A percentile compares a stretch with the other conserved stretches of the same genome.
Conservation (phyloP, 2,329 filamentous ascomycete species). For the Fusarium sp. region DNA sequence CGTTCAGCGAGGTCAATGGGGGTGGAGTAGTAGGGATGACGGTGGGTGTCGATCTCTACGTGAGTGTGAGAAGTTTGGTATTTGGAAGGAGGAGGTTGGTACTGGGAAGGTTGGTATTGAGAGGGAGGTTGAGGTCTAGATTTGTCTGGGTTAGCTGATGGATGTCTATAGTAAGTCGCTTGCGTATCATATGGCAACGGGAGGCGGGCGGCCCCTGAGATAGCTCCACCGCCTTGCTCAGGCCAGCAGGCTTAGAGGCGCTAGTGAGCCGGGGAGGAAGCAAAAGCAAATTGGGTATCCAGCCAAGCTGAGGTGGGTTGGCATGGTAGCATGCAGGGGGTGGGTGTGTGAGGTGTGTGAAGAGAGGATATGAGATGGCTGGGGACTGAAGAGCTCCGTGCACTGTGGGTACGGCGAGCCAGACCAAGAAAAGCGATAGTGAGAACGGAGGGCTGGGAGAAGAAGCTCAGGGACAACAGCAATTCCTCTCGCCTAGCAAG, state of each 20-base stretch:
- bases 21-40: conserved; percentile 61
- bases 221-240: conserved; percentile 45
- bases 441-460: conserved; percentile 9
- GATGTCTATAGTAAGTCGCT: conserved; percentile 47
- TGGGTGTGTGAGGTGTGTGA: conserved; percentile 32
- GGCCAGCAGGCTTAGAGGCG: conserved; percentile 40
- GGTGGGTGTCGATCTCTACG: conserved; percentile 71
- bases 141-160: conserved; percentile 50
- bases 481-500: conserved; percentile 24
- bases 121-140: conserved; percentile 54
- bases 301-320: conserved; percentile 42
- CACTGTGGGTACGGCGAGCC: conserved; percentile 38
- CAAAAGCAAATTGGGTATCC: conserved; percentile 46
- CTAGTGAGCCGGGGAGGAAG: conserved; percentile 37
- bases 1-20: conserved; percentile 74
- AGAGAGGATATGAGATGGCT: conserved; percentile 39
- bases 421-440: conserved; percentile 31
- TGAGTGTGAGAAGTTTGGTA: conserved; percentile 70
- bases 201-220: conserved; percentile 44
- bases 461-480: conserved; percentile 35
- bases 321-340: conserved; percentile 32
- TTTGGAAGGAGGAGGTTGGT: conserved; percentile 55
- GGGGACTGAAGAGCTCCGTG: conserved; percentile 42
- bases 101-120: conserved; percentile 58
- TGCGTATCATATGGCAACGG: conserved; percentile 51